Evolutionary conservation across 1,284 basidiomycete genomes (phyloP).

Genomic region (Gastroboletus turbinatus): DNA sequence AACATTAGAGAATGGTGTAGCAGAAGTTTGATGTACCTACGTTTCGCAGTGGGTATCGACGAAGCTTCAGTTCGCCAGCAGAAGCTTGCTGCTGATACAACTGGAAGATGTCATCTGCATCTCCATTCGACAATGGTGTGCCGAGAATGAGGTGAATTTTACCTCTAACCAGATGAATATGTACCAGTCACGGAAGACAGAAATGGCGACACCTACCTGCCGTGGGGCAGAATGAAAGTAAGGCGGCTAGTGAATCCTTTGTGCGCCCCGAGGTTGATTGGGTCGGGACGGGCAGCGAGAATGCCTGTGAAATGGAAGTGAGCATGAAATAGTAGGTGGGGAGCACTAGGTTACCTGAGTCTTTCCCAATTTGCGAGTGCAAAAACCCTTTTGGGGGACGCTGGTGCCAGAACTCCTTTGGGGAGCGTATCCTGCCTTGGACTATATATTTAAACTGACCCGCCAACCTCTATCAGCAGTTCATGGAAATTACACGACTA

Average conservation of each 20-base stretch:
- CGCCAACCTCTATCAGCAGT: background rate
- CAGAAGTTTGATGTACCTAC: constrained; percentile 36
- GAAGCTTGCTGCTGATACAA: constrained; percentile 65
- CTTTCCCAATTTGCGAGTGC: constrained; percentile 32
- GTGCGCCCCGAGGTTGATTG: constrained; percentile 30
- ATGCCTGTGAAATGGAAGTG: constrained; percentile 33
- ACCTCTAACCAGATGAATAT: constrained; percentile 45
- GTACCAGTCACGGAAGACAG: background rate
- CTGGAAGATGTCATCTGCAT: constrained; percentile 56
- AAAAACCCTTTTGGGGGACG: constrained; percentile 27
- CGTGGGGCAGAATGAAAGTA: constrained; percentile 49
- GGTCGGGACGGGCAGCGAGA: constrained; percentile 19
- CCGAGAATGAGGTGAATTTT: constrained; percentile 59
- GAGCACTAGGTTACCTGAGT: constrained; percentile 24
- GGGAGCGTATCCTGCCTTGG: constrained; percentile 24
- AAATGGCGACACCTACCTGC: constrained; percentile 37
- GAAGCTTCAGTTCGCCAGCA: constrained; percentile 54
- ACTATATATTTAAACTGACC: constrained; percentile 18
- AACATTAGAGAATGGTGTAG: constrained; percentile 11
- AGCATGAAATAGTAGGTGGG: background rate
- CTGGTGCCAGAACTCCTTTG: constrained; percentile 45
- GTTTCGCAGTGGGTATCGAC: constrained; percentile 64
- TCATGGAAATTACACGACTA: background rate
- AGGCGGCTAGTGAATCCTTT: constrained; percentile 36
- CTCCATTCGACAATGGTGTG: constrained; percentile 38